A percentile compares a stretch with the other conserved stretches of the same genome.
These are phyloP conservation scores for Coemansia sp. DNA, from an alignment of 192 early-diverging fungal genomes.

Conservation along the genomic window DNA sequence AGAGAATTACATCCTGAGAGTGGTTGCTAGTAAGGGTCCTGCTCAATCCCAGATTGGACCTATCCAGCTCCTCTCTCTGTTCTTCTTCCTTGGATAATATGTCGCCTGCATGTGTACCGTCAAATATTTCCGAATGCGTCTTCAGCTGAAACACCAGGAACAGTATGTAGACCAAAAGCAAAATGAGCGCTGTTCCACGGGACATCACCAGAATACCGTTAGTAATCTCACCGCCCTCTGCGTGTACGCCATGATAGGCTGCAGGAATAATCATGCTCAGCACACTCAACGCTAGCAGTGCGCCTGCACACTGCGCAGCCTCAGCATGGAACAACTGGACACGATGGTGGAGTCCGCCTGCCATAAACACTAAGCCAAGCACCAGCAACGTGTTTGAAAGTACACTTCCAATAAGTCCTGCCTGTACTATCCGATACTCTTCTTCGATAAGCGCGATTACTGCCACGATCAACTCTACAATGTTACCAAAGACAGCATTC, in stretches of 20 bases:
- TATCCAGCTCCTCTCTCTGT: background rate
- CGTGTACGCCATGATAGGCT: conserved; percentile 60
- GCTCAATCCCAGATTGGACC: conserved; percentile 5
- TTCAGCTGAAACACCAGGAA: conserved; percentile 84
- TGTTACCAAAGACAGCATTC: conserved; percentile 73
- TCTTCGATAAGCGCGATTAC: conserved; percentile 64
- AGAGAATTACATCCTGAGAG: background rate
- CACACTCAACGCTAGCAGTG: conserved; percentile 63
- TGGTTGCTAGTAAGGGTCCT: conserved; percentile 2
- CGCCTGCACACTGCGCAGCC: conserved; percentile 69
- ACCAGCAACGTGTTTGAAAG: conserved; percentile 89
- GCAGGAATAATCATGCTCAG: conserved; percentile 71
- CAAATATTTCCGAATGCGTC: conserved; percentile 66
- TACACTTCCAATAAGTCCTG: conserved; percentile 85
- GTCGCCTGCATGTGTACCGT: conserved; percentile 35
- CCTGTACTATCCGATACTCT: conserved; percentile 65
- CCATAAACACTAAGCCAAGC: conserved; percentile 81
- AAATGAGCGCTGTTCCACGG: conserved; percentile 66
- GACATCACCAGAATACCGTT: conserved; percentile 60
- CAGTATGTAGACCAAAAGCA: conserved; percentile 66
- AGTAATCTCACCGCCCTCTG: conserved; percentile 45
- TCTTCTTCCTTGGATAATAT: background rate
- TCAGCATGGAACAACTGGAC: conserved; percentile 68
- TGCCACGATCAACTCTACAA: conserved; percentile 58
- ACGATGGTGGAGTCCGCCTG: conserved; percentile 71